Evolutionary conservation across 768 basidiomycete species (phyloP), one percentile per base, ranked within the genome.

Genomic region (Hebeloma cylindrosporum): DNA sequence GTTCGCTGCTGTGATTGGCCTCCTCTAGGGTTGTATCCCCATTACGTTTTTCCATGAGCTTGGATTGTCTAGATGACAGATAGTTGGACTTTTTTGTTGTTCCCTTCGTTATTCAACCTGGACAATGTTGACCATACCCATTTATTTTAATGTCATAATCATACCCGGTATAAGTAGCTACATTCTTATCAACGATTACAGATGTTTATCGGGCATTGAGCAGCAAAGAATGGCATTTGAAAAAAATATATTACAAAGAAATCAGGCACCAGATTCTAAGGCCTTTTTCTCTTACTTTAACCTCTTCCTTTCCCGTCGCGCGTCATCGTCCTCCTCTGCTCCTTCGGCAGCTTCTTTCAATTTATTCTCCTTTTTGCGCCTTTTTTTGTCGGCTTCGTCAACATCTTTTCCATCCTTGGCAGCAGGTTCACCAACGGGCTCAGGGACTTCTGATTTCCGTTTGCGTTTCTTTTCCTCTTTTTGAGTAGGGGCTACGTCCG

Each of bases 381-480:
- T 75, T 61, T 75, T 80, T 51, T 74, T 77, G 59, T 85, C 83
- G 2, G 71, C 67, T 51, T 71, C 74, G 4, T 79, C 81, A 7
- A 63, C 68, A 16, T 68, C 39, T 5, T 63, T 70, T 10, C 52
- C 74, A 29, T 57, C 66, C 17, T 60, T 61, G 0, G 60, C 65
- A 61, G 74, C 68, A 9, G 77, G 65, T 17, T 72, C 70, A 13
- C 61, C 72, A 16, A 47, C 54, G n/a, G n/a, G n/a, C 28, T 70
- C 79, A 0, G 67, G 63, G 6, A 60, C 73, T 50, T 82, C 85
- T 1, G 83, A 84, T 60, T 87, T 88, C 36, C 87, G 80, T 64
- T 91, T 92, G 41, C 89, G 80, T 61, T 95, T 94, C 70, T 89
- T 88, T 60, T 91, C 88, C 60, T 83, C 84, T 20, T 79, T 74